Evolutionary conservation across 2,329 filamentous ascomycete species (phyloP).

Genomic region (Exophiala spinifera): DNA sequence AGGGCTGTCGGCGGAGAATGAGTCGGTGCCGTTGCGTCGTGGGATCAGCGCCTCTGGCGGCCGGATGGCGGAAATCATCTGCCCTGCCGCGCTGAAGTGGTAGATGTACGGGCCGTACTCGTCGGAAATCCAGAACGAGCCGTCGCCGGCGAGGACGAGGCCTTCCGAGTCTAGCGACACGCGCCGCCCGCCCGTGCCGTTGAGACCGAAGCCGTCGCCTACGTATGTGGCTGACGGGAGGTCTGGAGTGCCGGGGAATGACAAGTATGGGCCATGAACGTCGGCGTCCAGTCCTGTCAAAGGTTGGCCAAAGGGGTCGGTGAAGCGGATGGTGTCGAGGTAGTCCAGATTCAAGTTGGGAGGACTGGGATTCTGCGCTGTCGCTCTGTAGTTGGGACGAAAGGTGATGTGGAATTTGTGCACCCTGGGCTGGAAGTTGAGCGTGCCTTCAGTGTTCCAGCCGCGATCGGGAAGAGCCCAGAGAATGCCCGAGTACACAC

Average conservation of each 20-base stretch:
- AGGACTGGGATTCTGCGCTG: conserved; percentile 46
- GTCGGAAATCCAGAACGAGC: conserved; percentile 66
- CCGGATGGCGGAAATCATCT: conserved; percentile 61
- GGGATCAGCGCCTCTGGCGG: conserved; percentile 65
- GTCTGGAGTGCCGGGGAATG: conserved; percentile 58
- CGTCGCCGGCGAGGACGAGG: conserved; percentile 58
- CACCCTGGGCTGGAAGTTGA: conserved; percentile 65
- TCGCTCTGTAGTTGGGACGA: conserved; percentile 51
- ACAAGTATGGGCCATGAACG: conserved; percentile 47
- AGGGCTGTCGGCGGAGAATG: conserved; percentile 63
- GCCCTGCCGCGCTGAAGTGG: conserved; percentile 57
- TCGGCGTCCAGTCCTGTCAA: conserved; percentile 64
- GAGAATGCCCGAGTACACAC: conserved; percentile 59
- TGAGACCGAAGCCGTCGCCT: conserved; percentile 65
- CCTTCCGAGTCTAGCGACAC: conserved; percentile 66
- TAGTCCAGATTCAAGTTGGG: conserved; percentile 64
- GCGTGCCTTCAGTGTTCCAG: conserved; percentile 69
- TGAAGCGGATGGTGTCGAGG: conserved; percentile 62
- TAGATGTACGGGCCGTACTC: conserved; percentile 71
- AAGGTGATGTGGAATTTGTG: conserved; percentile 64
- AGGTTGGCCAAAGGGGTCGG: conserved; percentile 60
- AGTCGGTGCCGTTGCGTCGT: conserved; percentile 57
- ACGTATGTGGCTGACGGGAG: conserved; percentile 62
- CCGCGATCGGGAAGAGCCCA: conserved; percentile 66
- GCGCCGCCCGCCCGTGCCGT: conserved; percentile 57